These are phyloP conservation scores for Blastomyces silverae DNA, from an alignment of 2,329 filamentous ascomycete species.

Conservation along the genomic window DNA sequence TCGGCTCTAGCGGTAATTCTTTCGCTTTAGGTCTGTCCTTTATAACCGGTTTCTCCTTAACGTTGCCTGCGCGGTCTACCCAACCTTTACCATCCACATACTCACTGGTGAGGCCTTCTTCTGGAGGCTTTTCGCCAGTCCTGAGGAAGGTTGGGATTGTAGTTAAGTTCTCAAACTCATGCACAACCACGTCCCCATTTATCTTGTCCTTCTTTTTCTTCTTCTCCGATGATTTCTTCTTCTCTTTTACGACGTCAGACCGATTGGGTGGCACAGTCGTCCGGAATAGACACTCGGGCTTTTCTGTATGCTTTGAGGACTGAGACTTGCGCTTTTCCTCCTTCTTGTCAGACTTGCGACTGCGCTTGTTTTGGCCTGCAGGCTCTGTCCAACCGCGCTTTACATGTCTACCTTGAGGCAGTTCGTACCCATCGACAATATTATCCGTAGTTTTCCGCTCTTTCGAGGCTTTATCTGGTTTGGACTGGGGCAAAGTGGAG, in stretches of 20 bases:
- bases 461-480: conserved; percentile 39
- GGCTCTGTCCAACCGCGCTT: conserved; percentile 85
- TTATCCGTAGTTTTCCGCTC: conserved; percentile 50
- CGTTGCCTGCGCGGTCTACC: conserved; percentile 69
- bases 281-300: conserved; percentile 77
- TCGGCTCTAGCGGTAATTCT: conserved; percentile 15
- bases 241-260: conserved; percentile 26
- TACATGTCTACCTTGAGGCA: conserved; percentile 68
- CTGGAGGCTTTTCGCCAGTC: conserved; percentile 41
- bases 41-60: conserved; percentile 48
- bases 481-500: conserved; percentile 37
- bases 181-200: conserved; percentile 60
- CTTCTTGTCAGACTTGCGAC: conserved; percentile 45
- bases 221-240: conserved; percentile 24
- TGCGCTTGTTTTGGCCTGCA: conserved; percentile 41
- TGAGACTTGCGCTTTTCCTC: conserved; percentile 54
- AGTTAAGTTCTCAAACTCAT: conserved; percentile 82
- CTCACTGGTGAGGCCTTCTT: conserved; percentile 48
- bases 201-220: conserved; percentile 56
- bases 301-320: conserved; percentile 70
- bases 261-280: conserved; percentile 62
- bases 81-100: conserved; percentile 83
- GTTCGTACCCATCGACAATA: conserved; percentile 60
- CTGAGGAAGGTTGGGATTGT: conserved; percentile 80
- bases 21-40: conserved; percentile 30